A percentile compares a stretch with the other conserved stretches of the same genome.
Evolutionary conservation across 331 rosid genomes (phyloP).

Genomic region (Pyrus hybrid): DNA sequence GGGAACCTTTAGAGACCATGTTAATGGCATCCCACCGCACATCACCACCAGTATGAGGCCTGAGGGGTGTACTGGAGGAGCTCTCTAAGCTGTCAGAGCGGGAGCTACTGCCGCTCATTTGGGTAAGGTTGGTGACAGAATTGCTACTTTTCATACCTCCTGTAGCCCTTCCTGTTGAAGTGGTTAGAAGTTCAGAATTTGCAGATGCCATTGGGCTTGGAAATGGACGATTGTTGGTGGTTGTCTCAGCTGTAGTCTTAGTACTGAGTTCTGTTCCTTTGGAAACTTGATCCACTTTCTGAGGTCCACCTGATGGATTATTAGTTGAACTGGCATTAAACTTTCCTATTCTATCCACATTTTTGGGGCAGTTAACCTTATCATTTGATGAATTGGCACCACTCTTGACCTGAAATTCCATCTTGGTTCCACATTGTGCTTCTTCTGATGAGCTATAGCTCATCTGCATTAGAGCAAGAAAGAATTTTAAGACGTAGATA

Average conservation of each 20-base stretch:
- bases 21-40: slow-evolving; percentile 69
- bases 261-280: slow-evolving; percentile 14
- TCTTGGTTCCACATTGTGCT: slow-evolving; percentile 1
- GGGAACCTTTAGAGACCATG: slow-evolving; percentile 27
- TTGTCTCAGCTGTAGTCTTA: slow-evolving; percentile 19
- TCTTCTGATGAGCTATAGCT: slow-evolving; percentile 22
- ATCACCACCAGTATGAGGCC: slow-evolving; percentile 87
- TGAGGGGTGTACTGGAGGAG: slow-evolving; percentile 39
- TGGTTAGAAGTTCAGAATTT: slow-evolving; percentile 24
- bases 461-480: slow-evolving; percentile 25
- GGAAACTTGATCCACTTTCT: slow-evolving; percentile 15
- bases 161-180: slow-evolving; percentile 9
- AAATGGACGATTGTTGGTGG: slow-evolving; percentile 1
- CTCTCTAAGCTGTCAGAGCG: slow-evolving; percentile 64
- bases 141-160: not conserved
- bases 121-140: slow-evolving; percentile 17
- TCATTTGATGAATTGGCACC: slow-evolving; percentile 14
- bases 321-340: slow-evolving; percentile 11
- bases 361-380: slow-evolving; percentile 12
- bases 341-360: slow-evolving; percentile 15
- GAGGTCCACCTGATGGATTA: slow-evolving; percentile 14
- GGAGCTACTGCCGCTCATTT: slow-evolving; percentile 29
- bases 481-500: not conserved
- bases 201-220: slow-evolving; percentile 26
- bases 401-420: slow-evolving; percentile 5